Base-by-base conservation (phyloP, 108 stramenopile genomes). In the Schizochytrium sp. region DNA sequence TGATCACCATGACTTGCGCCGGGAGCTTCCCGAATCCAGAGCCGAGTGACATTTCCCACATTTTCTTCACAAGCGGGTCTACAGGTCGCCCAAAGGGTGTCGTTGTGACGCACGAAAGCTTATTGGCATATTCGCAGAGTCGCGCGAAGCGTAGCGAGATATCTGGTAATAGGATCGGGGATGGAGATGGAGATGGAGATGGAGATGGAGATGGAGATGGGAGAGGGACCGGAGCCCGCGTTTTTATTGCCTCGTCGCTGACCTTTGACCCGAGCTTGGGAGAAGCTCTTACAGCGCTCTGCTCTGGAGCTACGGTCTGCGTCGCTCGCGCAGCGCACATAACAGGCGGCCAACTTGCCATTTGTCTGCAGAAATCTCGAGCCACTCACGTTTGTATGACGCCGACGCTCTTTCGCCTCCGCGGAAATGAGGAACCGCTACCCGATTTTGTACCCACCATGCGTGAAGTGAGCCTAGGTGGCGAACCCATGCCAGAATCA, bases 41-140 rank as follows among this genome's bases (percentile, higher is more conserved):
- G 34, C 34, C 55, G 16, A 45, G 48, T 10, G 16, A 16, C 23
- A 53, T 83, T 12, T 53, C 48, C 10, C 76, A 83, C 28, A 53
- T 83, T 12, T 83, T 83, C 51, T 83, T 53, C 76, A 83, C 76
- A 23, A 83, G 76, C 76, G 76, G 76, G 51, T 53, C 76, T 12
- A 83, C 76, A 16, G 76, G 76, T 16, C 44, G 48, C 16, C 76
- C 76, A 12, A 83, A 83, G 51, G 76, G 76, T 18, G 76, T 83
- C n/a, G 45, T 47, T 0, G 76, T 83, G 48, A 83, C 16, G 12
- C 76, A 83, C 48, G 76, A 43, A 14, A 83, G 76, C 4, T 23
- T 83, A 6, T 53, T 47, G 45, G 76, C 76, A 6, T 83, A 53
- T 53, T 8, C 55, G 16, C 16, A 14, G 55, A 57, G 55, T 16